Percentiles rank a stretch among this genome's conserved stretches.
These are phyloP conservation scores for Solanum lycopersicoides DNA, from an alignment of 257 asterid genomes.

Conservation along the genomic window DNA sequence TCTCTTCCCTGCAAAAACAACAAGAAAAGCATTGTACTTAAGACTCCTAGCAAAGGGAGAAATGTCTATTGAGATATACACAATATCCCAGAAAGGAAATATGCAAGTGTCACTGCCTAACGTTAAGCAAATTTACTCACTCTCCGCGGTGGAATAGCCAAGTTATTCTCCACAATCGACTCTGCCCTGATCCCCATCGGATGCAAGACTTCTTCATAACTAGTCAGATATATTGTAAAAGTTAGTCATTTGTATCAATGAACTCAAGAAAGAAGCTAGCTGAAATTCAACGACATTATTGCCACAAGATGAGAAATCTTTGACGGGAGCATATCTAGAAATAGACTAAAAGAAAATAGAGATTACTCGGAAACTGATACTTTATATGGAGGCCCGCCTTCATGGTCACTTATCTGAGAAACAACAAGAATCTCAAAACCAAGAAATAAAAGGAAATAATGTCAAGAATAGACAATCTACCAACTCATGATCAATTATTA, in stretches of 20 bases:
- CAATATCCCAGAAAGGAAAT: neutral
- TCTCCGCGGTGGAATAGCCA: constrained; percentile 63
- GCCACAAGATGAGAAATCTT: neutral
- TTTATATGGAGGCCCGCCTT: constrained; percentile 84
- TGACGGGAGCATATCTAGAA: neutral
- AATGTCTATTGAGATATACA: neutral
- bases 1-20: constrained; percentile 51
- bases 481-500: neutral
- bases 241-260: neutral
- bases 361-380: constrained; percentile 64
- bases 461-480: neutral
- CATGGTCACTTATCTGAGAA: constrained; percentile 57
- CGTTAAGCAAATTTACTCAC: constrained; percentile 11
- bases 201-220: constrained; percentile 70
- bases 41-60: neutral
- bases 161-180: constrained; percentile 45
- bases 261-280: neutral
- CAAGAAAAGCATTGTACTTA: neutral
- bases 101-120: neutral
- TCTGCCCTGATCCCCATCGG: constrained; percentile 64
- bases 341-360: neutral
- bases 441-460: neutral
- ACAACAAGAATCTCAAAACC: neutral
- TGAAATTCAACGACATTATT: neutral
- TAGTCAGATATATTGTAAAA: constrained; percentile 4